Percentiles rank a stretch among this genome's conserved stretches.
Evolutionary conservation across 1,284 basidiomycete species (phyloP).

Genomic region (Takashimella tepidaria): DNA sequence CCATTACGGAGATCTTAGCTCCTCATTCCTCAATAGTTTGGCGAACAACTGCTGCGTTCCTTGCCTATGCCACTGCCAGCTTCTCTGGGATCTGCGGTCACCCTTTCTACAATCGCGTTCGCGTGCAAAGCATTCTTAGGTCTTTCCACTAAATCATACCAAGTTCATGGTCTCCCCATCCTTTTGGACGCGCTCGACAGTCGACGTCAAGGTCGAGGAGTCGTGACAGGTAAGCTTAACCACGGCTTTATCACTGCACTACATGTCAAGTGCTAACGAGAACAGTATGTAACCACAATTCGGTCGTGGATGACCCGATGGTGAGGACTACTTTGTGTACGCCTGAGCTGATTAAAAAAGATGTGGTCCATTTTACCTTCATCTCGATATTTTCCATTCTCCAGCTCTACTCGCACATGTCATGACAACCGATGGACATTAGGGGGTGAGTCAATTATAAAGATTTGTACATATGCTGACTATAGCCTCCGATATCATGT

Average conservation of each 20-base stretch:
- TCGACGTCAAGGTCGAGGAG: not conserved
- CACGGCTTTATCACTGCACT: too few relatives aligned
- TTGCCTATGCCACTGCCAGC: constrained; percentile 4
- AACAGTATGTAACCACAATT: constrained; percentile 83
- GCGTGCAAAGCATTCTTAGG: constrained; percentile 70
- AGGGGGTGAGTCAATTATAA: constrained; percentile 23
- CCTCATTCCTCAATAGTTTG: too few relatives aligned
- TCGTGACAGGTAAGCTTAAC: not conserved
- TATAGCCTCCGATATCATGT: constrained; percentile 87
- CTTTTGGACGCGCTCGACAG: constrained; percentile 61
- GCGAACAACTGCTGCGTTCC: too few relatives aligned
- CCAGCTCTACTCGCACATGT: constrained; percentile 31
- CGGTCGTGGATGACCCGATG: constrained; percentile 55
- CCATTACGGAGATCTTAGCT: too few relatives aligned
- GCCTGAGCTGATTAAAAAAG: constrained; percentile 54
- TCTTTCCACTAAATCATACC: constrained; percentile 59
- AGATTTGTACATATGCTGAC: not conserved
- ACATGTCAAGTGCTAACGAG: not conserved
- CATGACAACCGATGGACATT: constrained; percentile 45
- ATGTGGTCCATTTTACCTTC: constrained; percentile 76
- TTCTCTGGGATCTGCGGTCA: constrained; percentile 35
- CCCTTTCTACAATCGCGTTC: constrained; percentile 54
- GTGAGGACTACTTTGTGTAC: constrained; percentile 17
- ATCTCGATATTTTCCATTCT: constrained; percentile 54
- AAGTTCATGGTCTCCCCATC: constrained; percentile 62